A percentile compares a stretch with the other conserved stretches of the same genome.
Conservation (phyloP, 202 grass and related monocot genomes). For the Brachypodium distachyon region DNA sequence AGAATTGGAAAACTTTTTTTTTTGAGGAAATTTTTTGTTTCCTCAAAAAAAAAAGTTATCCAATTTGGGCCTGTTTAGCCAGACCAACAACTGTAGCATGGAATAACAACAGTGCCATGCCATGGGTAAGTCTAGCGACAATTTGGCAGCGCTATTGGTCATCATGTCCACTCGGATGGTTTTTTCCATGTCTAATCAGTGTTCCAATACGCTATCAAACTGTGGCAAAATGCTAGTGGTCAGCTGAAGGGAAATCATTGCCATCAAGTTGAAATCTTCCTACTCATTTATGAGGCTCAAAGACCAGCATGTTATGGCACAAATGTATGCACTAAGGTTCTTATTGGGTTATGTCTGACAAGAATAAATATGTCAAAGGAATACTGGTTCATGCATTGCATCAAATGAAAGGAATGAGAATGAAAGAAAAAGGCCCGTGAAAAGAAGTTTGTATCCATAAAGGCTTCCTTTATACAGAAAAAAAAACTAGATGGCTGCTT, state of each 20-base stretch:
- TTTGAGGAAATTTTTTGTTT: no score
- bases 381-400: background rate
- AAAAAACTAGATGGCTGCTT: no score
- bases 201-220: background rate
- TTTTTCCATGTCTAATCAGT: background rate
- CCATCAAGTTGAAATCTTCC: background rate
- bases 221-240: background rate
- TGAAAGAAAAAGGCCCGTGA: background rate
- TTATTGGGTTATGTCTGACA: background rate
- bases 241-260: background rate
- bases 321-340: background rate
- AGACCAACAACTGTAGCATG: no score
- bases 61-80: background rate
- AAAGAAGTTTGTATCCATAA: slow-evolving; percentile 13
- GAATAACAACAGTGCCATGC: background rate
- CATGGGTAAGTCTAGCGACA: background rate
- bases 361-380: background rate
- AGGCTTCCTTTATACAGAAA: no score
- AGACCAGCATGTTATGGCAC: background rate
- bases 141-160: background rate
- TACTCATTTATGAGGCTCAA: background rate
- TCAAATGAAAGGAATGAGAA: background rate
- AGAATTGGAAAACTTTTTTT: no score
- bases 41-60: no score
- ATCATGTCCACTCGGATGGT: background rate